phyloP scores from a whole-genome alignment of 345 rosid species.

The Firmiana major region DNA sequence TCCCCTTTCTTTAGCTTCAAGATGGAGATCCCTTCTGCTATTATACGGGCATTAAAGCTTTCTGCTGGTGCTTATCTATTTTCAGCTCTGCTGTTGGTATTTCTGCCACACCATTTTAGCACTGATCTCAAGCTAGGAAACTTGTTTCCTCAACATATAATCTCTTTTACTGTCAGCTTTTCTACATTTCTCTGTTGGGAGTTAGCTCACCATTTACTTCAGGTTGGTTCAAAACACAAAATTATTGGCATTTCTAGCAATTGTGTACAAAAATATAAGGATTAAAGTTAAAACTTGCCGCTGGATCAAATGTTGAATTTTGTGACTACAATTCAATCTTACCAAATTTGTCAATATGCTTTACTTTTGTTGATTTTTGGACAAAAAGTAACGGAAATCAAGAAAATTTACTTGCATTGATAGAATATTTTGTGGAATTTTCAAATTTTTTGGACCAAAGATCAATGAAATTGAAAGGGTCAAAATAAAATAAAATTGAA shows the following conservation, averaged over 20 bases:
- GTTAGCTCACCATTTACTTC: slow-evolving; percentile 69
- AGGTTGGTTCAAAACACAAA: slow-evolving; percentile 43
- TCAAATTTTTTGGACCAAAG: neutral
- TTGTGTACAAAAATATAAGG: neutral
- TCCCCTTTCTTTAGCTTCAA: slow-evolving; percentile 81
- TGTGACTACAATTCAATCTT: neutral
- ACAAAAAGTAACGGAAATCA: neutral
- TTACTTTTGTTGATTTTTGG: neutral
- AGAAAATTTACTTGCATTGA: neutral
- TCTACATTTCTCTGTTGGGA: slow-evolving; percentile 83
- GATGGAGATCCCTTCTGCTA: slow-evolving; percentile 68
- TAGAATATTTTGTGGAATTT: neutral
- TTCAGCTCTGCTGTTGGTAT: slow-evolving; percentile 42
- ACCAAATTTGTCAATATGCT: neutral
- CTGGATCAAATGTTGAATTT: neutral
- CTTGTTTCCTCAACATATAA: slow-evolving; percentile 51
- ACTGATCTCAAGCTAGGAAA: slow-evolving; percentile 38
- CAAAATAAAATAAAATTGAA: too few species aligned
- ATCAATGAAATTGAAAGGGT: too few species aligned
- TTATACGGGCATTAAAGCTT: slow-evolving; percentile 49
- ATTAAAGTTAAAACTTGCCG: neutral
- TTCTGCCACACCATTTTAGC: slow-evolving; percentile 35
- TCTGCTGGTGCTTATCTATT: slow-evolving; percentile 44
- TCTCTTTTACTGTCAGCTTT: slow-evolving; percentile 52
- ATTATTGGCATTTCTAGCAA: neutral